These are phyloP conservation scores for Sechiopsis laciniata DNA, from an alignment of 306 rosid species.

Conservation along the genomic window DNA sequence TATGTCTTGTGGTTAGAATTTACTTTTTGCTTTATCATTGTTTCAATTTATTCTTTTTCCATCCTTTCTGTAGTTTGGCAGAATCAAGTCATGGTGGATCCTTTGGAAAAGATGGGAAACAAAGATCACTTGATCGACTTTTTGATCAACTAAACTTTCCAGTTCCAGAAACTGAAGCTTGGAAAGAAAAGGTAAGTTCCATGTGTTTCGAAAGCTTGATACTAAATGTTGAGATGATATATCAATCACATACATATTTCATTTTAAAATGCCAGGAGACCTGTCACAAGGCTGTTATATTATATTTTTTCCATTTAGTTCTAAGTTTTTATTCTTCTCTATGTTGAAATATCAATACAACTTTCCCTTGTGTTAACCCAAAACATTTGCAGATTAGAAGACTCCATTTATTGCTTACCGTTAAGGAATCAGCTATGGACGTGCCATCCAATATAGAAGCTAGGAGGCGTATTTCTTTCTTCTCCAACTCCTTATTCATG, in stretches of 20 bases:
- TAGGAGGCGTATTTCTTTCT: constrained; percentile 85
- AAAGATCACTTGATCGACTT: constrained; percentile 60
- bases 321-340: neutral
- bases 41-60: constrained; percentile 18
- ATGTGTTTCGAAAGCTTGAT: neutral
- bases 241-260: neutral
- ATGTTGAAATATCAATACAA: neutral
- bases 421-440: constrained; percentile 96
- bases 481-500: constrained; percentile 92
- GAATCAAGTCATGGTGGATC: constrained; percentile 76
- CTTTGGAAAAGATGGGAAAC: constrained; percentile 50
- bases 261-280: constrained; percentile 10
- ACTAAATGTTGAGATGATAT: constrained; percentile 10
- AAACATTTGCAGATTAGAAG: constrained; percentile 60
- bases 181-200: constrained; percentile 79
- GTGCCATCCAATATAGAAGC: constrained; percentile 97
- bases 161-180: constrained; percentile 56
- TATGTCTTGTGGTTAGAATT: constrained; percentile 29
- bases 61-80: constrained; percentile 46
- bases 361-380: constrained; percentile 21
- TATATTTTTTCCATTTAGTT: neutral
- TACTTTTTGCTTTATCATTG: constrained; percentile 11
- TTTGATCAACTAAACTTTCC: constrained; percentile 65
- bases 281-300: neutral
- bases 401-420: constrained; percentile 83